These are phyloP conservation scores for Helenozyma rhizophorensis DNA, from an alignment of 805 yeast genomes.

Conservation along the genomic window DNA sequence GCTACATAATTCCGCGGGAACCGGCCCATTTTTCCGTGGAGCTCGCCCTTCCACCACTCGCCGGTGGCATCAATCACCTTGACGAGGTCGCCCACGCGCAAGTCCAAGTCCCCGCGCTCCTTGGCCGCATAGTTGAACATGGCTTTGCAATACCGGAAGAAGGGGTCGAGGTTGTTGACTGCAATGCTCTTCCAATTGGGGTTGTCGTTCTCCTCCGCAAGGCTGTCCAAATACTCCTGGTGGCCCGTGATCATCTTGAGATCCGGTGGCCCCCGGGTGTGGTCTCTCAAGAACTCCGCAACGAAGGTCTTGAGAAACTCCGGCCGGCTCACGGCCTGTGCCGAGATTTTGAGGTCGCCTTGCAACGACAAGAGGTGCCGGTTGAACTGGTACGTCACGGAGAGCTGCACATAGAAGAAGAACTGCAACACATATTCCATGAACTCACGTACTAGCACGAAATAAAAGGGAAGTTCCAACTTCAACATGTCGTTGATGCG, in stretches of 20 bases:
- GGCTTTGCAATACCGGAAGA: constrained; percentile 30
- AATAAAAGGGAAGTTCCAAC: constrained; percentile 44
- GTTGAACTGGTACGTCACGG: constrained; percentile 27
- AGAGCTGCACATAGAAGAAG: constrained; percentile 36
- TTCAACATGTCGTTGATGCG: constrained; percentile 36
- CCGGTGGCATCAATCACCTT: constrained; percentile 27
- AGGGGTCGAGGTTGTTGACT: background rate
- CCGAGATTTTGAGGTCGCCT: constrained; percentile 11
- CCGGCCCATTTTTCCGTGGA: constrained; percentile 23
- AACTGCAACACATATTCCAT: constrained; percentile 28
- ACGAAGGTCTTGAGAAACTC: constrained; percentile 2
- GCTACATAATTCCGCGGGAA: constrained; percentile 33
- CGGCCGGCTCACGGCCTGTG: background rate
- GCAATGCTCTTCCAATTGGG: background rate
- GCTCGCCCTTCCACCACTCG: constrained; percentile 37
- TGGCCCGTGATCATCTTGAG: constrained; percentile 1
- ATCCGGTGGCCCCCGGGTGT: background rate
- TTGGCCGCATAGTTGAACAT: constrained; percentile 34
- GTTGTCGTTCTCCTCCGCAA: background rate
- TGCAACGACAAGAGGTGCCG: constrained; percentile 17
- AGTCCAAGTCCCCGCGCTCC: constrained; percentile 38
- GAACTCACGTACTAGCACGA: constrained; percentile 26
- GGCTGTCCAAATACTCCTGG: constrained; percentile 1
- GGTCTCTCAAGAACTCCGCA: background rate
- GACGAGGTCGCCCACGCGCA: constrained; percentile 42